Evolutionary conservation across 306 rosid species (phyloP).

Genomic region (Quillaja saponaria): DNA sequence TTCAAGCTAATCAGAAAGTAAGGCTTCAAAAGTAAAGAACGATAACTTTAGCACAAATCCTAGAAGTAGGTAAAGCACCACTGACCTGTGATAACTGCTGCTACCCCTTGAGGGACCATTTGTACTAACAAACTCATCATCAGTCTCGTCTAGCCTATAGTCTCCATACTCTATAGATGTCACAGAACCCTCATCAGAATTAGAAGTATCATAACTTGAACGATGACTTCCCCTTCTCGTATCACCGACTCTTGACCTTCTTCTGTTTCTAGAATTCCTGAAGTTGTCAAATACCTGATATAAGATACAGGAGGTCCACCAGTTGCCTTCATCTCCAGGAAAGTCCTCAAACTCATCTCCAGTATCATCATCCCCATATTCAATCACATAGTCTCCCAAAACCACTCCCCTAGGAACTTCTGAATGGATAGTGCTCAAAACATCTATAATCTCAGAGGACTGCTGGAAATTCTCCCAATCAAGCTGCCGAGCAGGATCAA

Average conservation of each 20-base stretch:
- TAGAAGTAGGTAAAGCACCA: constrained; percentile 14
- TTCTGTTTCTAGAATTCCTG: constrained; percentile 83
- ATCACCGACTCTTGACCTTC: constrained; percentile 69
- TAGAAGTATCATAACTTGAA: constrained; percentile 70
- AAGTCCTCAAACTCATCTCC: constrained; percentile 88
- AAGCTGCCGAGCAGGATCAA: constrained; percentile 90
- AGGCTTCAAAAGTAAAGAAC: no score
- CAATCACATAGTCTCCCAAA: constrained; percentile 92
- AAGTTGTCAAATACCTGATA: constrained; percentile 88
- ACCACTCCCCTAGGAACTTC: constrained; percentile 91
- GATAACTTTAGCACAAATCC: no score
- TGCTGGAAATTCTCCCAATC: constrained; percentile 99
- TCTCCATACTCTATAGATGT: constrained; percentile 71
- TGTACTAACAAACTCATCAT: constrained; percentile 67
- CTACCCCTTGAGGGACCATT: constrained; percentile 57
- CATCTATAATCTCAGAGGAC: constrained; percentile 93
- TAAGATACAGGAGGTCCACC: constrained; percentile 97
- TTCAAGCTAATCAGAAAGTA: no score
- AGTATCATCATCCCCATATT: constrained; percentile 82
- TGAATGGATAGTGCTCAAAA: constrained; percentile 91
- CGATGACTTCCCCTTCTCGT: constrained; percentile 70
- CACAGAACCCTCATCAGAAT: constrained; percentile 84
- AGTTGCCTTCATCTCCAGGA: constrained; percentile 77
- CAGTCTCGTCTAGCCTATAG: constrained; percentile 65
- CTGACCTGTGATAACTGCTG: constrained; percentile 72